Conservation (phyloP, 352 stramenopile genomes). For the Phytophthora quininea region DNA sequence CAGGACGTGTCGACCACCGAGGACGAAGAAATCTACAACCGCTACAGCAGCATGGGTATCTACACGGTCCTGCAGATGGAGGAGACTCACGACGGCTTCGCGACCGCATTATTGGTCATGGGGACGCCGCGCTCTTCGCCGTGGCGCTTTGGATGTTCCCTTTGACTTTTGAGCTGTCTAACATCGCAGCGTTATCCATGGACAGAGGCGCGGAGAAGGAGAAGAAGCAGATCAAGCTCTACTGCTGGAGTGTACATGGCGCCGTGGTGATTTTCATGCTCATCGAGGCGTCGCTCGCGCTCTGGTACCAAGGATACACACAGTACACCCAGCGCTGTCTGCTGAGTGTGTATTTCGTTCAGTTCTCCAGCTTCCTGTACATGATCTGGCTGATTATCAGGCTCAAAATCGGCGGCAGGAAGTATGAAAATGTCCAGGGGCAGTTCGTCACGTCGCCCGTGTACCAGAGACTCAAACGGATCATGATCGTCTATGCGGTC, state of each 20-base stretch:
- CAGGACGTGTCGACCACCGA: conserved; percentile 20
- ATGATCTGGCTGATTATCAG: conserved; percentile 50
- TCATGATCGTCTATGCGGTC: conserved; percentile 70
- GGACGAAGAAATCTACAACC: conserved; percentile 31
- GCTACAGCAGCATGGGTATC: conserved; percentile 50
- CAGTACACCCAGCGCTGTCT: conserved; percentile 51
- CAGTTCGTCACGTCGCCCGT: conserved; percentile 66
- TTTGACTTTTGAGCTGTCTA: conserved; percentile 51
- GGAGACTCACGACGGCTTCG: conserved; percentile 35
- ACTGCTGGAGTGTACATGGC: conserved; percentile 36
- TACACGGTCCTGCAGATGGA: conserved; percentile 48
- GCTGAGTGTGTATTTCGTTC: conserved; percentile 49
- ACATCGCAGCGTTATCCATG: conserved; percentile 57
- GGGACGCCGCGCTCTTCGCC: conserved; percentile 46
- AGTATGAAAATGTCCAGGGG: conserved; percentile 74
- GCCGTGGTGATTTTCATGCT: conserved; percentile 34
- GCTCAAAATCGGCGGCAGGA: conserved; percentile 55
- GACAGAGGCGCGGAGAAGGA: conserved; percentile 53
- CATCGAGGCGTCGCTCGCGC: conserved; percentile 37
- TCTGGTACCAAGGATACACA: conserved; percentile 51
- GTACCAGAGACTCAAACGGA: conserved; percentile 72
- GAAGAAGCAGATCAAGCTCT: conserved; percentile 39
- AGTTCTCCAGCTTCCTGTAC: conserved; percentile 58
- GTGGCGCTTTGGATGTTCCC: conserved; percentile 60
- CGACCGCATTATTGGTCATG: conserved; percentile 41